Percentiles rank a stretch among this genome's conserved stretches.
Conservation (phyloP, 2,329 filamentous ascomycete genomes). For the Alternaria alternata region DNA sequence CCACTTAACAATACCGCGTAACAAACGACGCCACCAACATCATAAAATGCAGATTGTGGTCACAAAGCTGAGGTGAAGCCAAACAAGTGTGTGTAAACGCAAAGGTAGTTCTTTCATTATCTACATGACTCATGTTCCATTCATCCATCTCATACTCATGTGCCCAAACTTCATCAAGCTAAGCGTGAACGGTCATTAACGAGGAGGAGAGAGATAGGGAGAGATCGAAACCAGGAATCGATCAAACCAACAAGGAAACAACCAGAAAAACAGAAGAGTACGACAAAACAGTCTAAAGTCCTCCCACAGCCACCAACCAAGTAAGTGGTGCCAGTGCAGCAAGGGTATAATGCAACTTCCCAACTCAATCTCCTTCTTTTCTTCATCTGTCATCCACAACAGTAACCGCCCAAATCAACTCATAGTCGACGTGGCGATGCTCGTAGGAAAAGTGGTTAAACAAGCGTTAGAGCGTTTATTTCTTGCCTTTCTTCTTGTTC, state of each 20-base stretch:
- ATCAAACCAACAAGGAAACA: background rate
- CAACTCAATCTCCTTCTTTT: background rate
- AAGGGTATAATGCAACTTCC: conserved; percentile 19
- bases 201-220: background rate
- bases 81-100: background rate
- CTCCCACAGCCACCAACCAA: conserved; percentile 9
- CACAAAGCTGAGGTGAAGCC: background rate
- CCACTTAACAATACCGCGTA: background rate
- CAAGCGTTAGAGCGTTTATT: conserved; percentile 13
- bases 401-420: background rate
- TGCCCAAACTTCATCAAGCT: background rate
- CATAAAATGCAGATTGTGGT: no score
- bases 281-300: conserved; percentile 7
- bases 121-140: conserved; percentile 2
- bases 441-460: conserved; percentile 1
- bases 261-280: background rate
- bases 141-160: conserved; percentile 5
- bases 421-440: background rate
- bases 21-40: no score
- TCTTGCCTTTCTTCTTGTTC: conserved; percentile 29
- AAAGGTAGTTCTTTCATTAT: conserved; percentile 9
- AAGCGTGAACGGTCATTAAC: conserved; percentile 4
- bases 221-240: no score
- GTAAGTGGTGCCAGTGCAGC: conserved; percentile 6
- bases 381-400: background rate